Base-by-base conservation (phyloP, 1,284 basidiomycete genomes). In the Ustilago xerochloae region DNA sequence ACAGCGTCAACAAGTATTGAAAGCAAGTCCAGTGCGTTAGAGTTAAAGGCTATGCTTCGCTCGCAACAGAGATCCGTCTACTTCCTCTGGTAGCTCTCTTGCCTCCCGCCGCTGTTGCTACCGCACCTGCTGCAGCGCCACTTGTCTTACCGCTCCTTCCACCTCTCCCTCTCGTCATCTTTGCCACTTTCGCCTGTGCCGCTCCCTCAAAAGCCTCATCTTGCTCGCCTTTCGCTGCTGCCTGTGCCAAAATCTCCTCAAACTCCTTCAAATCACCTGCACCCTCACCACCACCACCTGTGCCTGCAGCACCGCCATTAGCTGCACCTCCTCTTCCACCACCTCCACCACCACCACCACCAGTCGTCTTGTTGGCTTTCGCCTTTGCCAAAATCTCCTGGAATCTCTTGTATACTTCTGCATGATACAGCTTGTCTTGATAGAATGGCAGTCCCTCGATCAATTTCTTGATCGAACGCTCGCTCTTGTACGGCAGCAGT, bases 401-500 rank as follows among this genome's bases (percentile, higher is more conserved):
- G 86, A 99, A 98, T 46, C 91, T 88, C 49, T 88, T 88, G 85
- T 89, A 98, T 13, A 99, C 96, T 0, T 86, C 87, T 57, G 90
- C 88, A 76, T 97, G 94, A 85, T 96, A 93, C 33, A 99, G 87
- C 86, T 99, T 99, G 87, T 99, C 96, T 68, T 94, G 91, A 81
- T 99, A 84, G 65, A 76, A 81, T 1, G 81, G 79, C 43, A 83
- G 59, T 3, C 93, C 93, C 69, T 98, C 95, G 78, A 95, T 93
- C 66, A 99, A 89, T 85, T 95, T 97, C 89, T 97, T 97, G 82
- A 98, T 89, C 0, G 93, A 94, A 18, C 93, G 89, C 78, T 99
- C 96, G 1, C 93, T 95, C 85, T 98, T 98, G 91, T 93, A 99
- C 0, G 94, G 95, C 28, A 99, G 87, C 3, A 98, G 86, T 0